These are phyloP conservation scores for Hypomyces perniciosus DNA, from an alignment of 2,329 filamentous ascomycete genomes.

Conservation along the genomic window DNA sequence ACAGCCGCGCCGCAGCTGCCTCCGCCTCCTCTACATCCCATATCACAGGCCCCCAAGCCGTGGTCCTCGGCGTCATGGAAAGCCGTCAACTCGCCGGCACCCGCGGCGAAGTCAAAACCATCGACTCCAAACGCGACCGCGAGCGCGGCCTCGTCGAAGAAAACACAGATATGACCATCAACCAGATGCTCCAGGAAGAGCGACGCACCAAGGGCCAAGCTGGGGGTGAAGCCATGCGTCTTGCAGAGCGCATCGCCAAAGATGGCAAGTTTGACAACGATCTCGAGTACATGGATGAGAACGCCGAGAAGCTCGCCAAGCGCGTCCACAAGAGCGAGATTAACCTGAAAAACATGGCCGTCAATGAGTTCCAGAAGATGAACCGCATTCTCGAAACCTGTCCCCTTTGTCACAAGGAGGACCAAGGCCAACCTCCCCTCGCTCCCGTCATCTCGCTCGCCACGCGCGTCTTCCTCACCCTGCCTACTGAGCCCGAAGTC, in stretches of 20 bases:
- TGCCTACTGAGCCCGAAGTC: constrained; percentile 85
- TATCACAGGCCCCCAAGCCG: constrained; percentile 53
- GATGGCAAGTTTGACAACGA: constrained; percentile 87
- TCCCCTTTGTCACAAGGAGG: constrained; percentile 88
- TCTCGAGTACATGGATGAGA: constrained; percentile 96
- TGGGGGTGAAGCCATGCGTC: constrained; percentile 72
- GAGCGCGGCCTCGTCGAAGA: constrained; percentile 82
- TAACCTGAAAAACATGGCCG: constrained; percentile 80
- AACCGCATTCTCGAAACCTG: constrained; percentile 81
- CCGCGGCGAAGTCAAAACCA: constrained; percentile 65
- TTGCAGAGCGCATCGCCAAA: constrained; percentile 91
- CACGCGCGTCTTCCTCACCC: constrained; percentile 79
- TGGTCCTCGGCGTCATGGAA: constrained; percentile 83
- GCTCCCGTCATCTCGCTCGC: constrained; percentile 83
- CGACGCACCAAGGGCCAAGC: constrained; percentile 71
- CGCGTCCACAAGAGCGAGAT: constrained; percentile 82
- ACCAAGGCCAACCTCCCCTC: constrained; percentile 63
- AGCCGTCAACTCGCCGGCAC: constrained; percentile 78
- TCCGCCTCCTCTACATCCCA: constrained; percentile 37
- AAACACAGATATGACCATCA: constrained; percentile 92
- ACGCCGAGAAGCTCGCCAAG: constrained; percentile 81
- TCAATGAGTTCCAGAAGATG: constrained; percentile 84
- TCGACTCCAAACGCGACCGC: constrained; percentile 74
- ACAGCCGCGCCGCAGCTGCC: constrained; percentile 66
- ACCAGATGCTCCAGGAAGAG: constrained; percentile 96